phyloP scores from a whole-genome alignment of 2,329 filamentous ascomycete genomes.

The Acrocalymma vagum region DNA sequence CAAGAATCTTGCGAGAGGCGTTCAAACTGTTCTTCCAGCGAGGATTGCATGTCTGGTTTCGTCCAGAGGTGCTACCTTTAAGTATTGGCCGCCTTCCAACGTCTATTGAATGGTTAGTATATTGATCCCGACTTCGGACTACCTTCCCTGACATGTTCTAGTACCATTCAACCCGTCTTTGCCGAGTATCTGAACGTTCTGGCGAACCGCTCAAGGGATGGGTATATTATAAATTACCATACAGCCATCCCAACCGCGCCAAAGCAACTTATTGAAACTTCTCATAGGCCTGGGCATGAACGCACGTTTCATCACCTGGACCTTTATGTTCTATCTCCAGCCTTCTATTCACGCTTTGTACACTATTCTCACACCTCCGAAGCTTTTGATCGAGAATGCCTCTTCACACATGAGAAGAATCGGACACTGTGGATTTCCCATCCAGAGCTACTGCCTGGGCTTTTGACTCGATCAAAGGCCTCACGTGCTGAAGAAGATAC shows the following conservation, averaged over 20 bases:
- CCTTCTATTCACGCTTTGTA: conserved; percentile 73
- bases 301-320: conserved; percentile 53
- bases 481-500: conserved; percentile 39
- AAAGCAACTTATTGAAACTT: conserved; percentile 32
- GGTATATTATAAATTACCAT: conserved; percentile 63
- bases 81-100: conserved; percentile 65
- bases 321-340: conserved; percentile 68
- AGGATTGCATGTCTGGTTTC: conserved; percentile 70
- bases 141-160: conserved; percentile 19
- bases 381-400: conserved; percentile 67
- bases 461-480: conserved; percentile 24
- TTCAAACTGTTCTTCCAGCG: conserved; percentile 63
- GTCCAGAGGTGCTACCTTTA: conserved; percentile 67
- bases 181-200: conserved; percentile 53
- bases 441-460: conserved; percentile 57
- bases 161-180: conserved; percentile 49
- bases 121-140: background rate
- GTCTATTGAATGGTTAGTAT: conserved; percentile 54
- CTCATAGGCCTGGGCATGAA: conserved; percentile 9
- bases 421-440: conserved; percentile 66
- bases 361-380: conserved; percentile 70
- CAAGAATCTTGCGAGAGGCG: conserved; percentile 71
- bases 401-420: conserved; percentile 61
- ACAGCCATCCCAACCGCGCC: conserved; percentile 54
- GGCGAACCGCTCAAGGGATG: conserved; percentile 55